These are phyloP conservation scores for Plenodomus tracheiphilus DNA, from an alignment of 2,329 filamentous ascomycete genomes.

Conservation along the genomic window DNA sequence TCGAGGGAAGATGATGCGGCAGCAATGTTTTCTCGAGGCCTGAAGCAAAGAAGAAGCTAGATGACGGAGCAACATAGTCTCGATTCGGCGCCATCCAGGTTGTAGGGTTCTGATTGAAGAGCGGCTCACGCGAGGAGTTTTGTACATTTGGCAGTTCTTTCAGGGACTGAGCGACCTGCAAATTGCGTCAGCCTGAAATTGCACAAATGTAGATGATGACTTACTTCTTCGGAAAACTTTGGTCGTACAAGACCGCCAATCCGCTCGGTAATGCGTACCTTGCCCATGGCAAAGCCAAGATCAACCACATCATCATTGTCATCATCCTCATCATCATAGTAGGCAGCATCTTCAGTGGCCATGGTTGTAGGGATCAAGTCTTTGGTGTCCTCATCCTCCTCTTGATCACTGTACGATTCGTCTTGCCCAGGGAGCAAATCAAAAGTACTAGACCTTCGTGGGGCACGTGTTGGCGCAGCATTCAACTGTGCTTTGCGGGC, in stretches of 20 bases:
- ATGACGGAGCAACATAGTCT: slow-evolving; percentile 69
- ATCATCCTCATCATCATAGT: slow-evolving; percentile 65
- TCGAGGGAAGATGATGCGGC: slow-evolving; percentile 64
- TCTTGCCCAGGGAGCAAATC: slow-evolving; percentile 37
- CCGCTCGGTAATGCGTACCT: slow-evolving; percentile 72
- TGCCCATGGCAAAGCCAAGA: slow-evolving; percentile 71
- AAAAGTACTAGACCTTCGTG: slow-evolving; percentile 5
- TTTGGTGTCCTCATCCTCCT: slow-evolving; percentile 59
- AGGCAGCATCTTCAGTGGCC: slow-evolving; percentile 66
- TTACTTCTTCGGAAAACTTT: slow-evolving; percentile 70
- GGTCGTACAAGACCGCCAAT: slow-evolving; percentile 74
- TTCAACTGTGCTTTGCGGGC: slow-evolving; percentile 48
- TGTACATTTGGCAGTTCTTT: slow-evolving; percentile 29
- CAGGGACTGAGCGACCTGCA: slow-evolving; percentile 37
- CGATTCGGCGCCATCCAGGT: slow-evolving; percentile 65
- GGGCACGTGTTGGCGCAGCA: no score
- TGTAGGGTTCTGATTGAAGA: slow-evolving; percentile 16
- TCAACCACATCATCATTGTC: slow-evolving; percentile 73
- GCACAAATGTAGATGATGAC: slow-evolving; percentile 13
- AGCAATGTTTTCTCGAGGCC: slow-evolving; percentile 52
- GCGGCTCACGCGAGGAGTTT: slow-evolving; percentile 9
- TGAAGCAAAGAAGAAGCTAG: slow-evolving; percentile 67
- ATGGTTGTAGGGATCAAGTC: slow-evolving; percentile 65
- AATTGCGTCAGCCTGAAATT: background rate
- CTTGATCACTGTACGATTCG: slow-evolving; percentile 60